phyloP scores from a whole-genome alignment of 2,329 filamentous ascomycete genomes.

The Dothistroma pini region DNA sequence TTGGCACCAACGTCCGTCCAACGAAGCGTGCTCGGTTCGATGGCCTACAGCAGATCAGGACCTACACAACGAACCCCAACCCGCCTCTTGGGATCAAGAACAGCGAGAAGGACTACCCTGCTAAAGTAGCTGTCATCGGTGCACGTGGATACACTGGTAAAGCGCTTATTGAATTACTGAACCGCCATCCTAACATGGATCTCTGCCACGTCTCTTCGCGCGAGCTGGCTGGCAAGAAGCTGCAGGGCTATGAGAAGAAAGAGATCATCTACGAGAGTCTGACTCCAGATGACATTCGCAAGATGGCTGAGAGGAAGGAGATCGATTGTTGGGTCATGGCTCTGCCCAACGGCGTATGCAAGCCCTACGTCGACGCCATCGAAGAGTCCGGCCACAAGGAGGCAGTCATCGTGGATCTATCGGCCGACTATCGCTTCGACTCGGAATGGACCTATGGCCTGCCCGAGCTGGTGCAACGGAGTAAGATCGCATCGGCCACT shows the following conservation, averaged over 20 bases:
- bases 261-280: conserved; percentile 92
- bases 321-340: conserved; percentile 99
- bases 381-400: conserved; percentile 61
- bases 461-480: conserved; percentile 76
- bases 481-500: conserved; percentile 70
- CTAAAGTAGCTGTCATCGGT: conserved; percentile 81
- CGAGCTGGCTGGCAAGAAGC: conserved; percentile 80
- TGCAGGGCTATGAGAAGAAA: conserved; percentile 86
- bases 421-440: conserved; percentile 95
- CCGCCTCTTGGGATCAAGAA: conserved; percentile 87
- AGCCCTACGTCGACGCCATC: conserved; percentile 87
- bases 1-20: conserved; percentile 56
- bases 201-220: conserved; percentile 89
- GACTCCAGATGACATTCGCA: conserved; percentile 76
- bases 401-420: conserved; percentile 85
- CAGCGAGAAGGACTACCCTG: conserved; percentile 72
- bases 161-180: conserved; percentile 80
- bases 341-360: conserved; percentile 90
- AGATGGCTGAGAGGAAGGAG: conserved; percentile 77
- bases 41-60: conserved; percentile 23
- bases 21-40: conserved; percentile 13
- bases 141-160: conserved; percentile 93
- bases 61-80: conserved; percentile 75
- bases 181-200: conserved; percentile 84
- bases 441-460: conserved; percentile 83